These are phyloP conservation scores for Diaporthe capsici DNA, from an alignment of 2,329 filamentous ascomycete genomes.

Conservation along the genomic window DNA sequence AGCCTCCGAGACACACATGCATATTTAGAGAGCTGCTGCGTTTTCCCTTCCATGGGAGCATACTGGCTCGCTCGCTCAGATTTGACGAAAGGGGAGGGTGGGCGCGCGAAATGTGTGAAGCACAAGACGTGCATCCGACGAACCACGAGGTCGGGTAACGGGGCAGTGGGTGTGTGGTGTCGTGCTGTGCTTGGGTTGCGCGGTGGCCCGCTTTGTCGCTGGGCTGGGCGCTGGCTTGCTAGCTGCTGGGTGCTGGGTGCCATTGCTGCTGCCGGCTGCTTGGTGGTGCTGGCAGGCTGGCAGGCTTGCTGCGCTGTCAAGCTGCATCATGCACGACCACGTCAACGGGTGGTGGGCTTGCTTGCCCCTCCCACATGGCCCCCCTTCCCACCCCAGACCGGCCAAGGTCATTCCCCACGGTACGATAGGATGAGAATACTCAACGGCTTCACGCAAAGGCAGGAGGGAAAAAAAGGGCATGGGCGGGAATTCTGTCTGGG, in stretches of 20 bases:
- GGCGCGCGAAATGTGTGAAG: not conserved
- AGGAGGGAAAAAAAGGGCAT: not conserved
- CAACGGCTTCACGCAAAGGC: not conserved
- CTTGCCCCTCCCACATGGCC: conserved; percentile 14
- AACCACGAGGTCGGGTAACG: not conserved
- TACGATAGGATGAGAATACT: conserved; percentile 21
- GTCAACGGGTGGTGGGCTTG: conserved; percentile 27
- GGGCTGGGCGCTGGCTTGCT: not conserved
- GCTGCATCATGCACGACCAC: conserved; percentile 37
- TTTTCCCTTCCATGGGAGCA: not conserved
- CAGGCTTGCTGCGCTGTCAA: conserved; percentile 32
- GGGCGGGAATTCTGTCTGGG: not conserved
- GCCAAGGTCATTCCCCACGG: conserved; percentile 15
- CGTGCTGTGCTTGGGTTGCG: conserved; percentile 3
- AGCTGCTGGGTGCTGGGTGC: not conserved
- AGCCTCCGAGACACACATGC: conserved; percentile 4
- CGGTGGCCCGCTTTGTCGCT: conserved; percentile 9
- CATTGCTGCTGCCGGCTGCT: not conserved
- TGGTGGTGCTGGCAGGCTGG: not conserved
- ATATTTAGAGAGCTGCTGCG: not conserved
- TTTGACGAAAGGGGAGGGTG: not conserved
- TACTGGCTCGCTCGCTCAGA: not conserved
- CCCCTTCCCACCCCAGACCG: conserved; percentile 7
- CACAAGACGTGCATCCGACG: not conserved
- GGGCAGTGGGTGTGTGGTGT: conserved; percentile 11